These are phyloP conservation scores for Tuber aestivum DNA, from an alignment of 495 filamentous ascomycete species.

Conservation along the genomic window DNA sequence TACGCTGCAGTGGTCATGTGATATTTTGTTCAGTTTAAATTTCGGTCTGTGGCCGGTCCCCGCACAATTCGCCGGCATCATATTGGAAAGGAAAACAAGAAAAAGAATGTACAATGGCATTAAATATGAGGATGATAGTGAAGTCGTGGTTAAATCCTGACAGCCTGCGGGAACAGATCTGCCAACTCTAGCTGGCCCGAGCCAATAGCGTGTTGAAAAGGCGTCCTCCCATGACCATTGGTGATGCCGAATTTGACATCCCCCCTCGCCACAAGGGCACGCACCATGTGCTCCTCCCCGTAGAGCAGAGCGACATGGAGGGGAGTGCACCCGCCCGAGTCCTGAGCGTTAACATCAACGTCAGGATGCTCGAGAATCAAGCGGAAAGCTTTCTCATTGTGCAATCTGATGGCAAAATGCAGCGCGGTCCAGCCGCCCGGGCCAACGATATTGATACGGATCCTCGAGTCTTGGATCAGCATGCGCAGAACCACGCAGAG, in stretches of 20 bases:
- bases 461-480: neutral
- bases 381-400: neutral
- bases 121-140: neutral
- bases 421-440: neutral
- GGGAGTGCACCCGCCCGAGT: neutral
- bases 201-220: neutral
- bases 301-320: neutral
- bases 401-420: neutral
- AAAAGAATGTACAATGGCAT: constrained; percentile 1
- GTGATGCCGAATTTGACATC: neutral
- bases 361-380: neutral
- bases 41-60: neutral
- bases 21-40: neutral
- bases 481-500: neutral
- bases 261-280: neutral
- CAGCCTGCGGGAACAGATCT: neutral
- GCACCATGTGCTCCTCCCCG: neutral
- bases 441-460: neutral
- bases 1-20: neutral
- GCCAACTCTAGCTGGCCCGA: neutral
- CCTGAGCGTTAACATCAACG: neutral
- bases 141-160: neutral
- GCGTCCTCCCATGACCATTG: neutral
- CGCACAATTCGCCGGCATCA: neutral
- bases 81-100: constrained; percentile 1